A percentile compares a stretch with the other conserved stretches of the same genome.
Conservation (phyloP, 176 grass and related monocot genomes). For the Microstegium vimineum region DNA sequence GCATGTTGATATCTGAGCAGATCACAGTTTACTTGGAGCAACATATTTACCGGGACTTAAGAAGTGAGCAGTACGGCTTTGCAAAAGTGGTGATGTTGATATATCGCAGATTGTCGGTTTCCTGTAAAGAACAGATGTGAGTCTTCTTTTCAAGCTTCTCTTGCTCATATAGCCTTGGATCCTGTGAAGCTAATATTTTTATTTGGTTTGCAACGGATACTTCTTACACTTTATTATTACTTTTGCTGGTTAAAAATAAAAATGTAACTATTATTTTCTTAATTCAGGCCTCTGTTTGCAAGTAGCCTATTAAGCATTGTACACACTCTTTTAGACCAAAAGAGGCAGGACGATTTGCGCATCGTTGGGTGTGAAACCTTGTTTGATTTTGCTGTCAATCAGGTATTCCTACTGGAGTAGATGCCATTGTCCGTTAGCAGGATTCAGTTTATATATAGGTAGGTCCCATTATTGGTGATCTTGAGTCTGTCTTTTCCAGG, state of each 20-base stretch:
- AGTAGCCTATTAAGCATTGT: conserved; percentile 89
- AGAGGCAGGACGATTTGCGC: conserved; percentile 83
- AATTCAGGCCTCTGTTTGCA: conserved; percentile 87
- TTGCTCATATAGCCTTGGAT: background rate
- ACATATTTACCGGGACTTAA: conserved; percentile 88
- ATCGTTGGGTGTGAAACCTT: conserved; percentile 86
- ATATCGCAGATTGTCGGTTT: conserved; percentile 82
- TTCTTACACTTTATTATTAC: conserved; percentile 11
- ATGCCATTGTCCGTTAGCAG: conserved; percentile 5
- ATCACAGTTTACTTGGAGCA: conserved; percentile 93
- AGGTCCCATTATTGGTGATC: conserved; percentile 7
- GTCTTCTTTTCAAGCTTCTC: conserved; percentile 22
- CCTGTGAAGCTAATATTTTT: conserved; percentile 4
- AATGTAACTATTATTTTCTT: conserved; percentile 19
- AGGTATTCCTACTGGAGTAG: conserved; percentile 45
- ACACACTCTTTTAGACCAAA: conserved; percentile 95
- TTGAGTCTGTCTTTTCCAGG: conserved; percentile 48
- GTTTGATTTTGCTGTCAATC: conserved; percentile 94
- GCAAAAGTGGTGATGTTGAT: conserved; percentile 90
- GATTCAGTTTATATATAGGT: conserved; percentile 6
- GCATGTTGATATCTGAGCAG: conserved; percentile 46
- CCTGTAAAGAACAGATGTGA: conserved; percentile 95
- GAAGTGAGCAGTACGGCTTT: conserved; percentile 76
- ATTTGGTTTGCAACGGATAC: conserved; percentile 18
- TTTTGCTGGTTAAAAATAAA: conserved; percentile 10